Percentiles rank a stretch among this genome's conserved stretches.
These are phyloP conservation scores for Botryotinia globosa DNA, from an alignment of 2,329 filamentous ascomycete species.

Conservation along the genomic window DNA sequence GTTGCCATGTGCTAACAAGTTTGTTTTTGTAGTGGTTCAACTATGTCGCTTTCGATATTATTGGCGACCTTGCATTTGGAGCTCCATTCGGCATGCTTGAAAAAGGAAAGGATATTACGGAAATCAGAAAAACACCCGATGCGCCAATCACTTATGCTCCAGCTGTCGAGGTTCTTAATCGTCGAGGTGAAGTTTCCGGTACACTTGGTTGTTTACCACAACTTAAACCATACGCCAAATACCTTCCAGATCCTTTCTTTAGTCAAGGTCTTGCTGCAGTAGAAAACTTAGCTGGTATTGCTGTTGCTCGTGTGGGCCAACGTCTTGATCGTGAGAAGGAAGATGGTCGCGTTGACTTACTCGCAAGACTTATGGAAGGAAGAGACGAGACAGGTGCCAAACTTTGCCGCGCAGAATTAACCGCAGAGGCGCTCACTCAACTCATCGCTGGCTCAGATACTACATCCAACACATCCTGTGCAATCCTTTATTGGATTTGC, in stretches of 20 bases:
- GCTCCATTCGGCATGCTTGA: conserved; percentile 80
- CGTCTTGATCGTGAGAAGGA: conserved; percentile 68
- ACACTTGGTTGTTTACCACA: conserved; percentile 71
- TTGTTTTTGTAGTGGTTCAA: conserved; percentile 62
- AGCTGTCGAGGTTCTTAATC: conserved; percentile 85
- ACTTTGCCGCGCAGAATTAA: conserved; percentile 74
- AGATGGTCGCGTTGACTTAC: conserved; percentile 70
- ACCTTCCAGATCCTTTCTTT: conserved; percentile 81
- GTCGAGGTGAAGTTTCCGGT: conserved; percentile 80
- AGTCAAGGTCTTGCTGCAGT: conserved; percentile 70
- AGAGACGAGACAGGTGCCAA: conserved; percentile 75
- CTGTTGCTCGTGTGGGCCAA: conserved; percentile 75
- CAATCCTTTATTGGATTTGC: conserved; percentile 73
- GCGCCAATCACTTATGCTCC: conserved; percentile 65
- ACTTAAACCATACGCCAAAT: conserved; percentile 76
- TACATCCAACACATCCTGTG: conserved; percentile 77
- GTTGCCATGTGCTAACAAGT: neutral
- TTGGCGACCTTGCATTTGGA: conserved; percentile 64
- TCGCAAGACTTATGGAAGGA: conserved; percentile 80
- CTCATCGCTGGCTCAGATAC: conserved; percentile 78
- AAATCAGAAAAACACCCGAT: conserved; percentile 62
- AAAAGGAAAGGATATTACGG: conserved; percentile 73
- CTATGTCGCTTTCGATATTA: conserved; percentile 55
- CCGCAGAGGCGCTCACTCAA: conserved; percentile 85
- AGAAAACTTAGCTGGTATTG: conserved; percentile 79